Base-by-base conservation (phyloP, 306 rosid genomes). In the peach (Prunus persica) region DNA sequence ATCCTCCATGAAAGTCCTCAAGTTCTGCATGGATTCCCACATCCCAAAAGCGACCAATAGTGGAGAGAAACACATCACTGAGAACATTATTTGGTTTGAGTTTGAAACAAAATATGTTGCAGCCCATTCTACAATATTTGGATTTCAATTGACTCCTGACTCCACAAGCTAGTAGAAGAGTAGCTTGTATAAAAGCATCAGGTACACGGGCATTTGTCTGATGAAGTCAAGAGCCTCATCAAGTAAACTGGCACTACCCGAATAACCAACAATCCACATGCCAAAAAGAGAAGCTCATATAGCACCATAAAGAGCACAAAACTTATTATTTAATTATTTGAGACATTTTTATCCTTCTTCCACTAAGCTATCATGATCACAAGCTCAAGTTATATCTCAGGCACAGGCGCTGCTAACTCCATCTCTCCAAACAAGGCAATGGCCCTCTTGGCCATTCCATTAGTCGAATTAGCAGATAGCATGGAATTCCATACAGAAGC, bases 381-480 rank as follows among this genome's bases (percentile, higher is more conserved):
- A 43, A 67, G 68, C 27, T 19, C 28, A 32, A 64, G 32, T 58
- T 61, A 70, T 20, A 27, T 12, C 11, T 32, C 32, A 32, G 54
- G 76, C 76, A 49, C 68, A 6, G 34, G 0, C 2, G 30, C 74
- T 4, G 41, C 27, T 8, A 66, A 79, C 56, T 73, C 65, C 43
- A 67, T 66, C 62, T 67, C 25, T 50, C 34, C 57, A 24, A 79
- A 41, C 49, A 67, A 66, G 69, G 75, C 61, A 65, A 71, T 11
- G 57, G 71, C 78, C 51, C 66, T 68, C 34, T 71, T 76, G 70
- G 60, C 64, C 32, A 67, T 81, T 81, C 84, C 74, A 24, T 64
- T 65, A 45, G 51, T 69, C 51, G 41, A 56, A 66, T 16, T 57
- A 57, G 78, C 69, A 76, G 81, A 71, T n/a, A 81, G 38, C 81